Base-by-base conservation (phyloP, 2,329 filamentous ascomycete genomes). In the Fusarium caatingaense region DNA sequence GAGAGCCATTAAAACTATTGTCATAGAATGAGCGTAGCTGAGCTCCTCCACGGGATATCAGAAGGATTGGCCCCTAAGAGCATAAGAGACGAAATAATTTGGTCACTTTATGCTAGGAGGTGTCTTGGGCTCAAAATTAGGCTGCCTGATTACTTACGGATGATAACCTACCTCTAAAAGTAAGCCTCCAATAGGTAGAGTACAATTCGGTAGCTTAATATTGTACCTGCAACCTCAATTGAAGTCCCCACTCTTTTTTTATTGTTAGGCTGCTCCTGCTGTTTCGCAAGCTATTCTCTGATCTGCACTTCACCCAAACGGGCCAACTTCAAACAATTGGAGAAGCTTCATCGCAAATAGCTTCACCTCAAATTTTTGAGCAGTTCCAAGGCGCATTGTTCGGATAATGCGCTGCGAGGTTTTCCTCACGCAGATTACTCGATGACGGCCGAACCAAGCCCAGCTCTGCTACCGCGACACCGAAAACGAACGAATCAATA, bases 361-460 rank as follows among this genome's bases (percentile, higher is more conserved):
- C 60, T 50, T 49, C 54, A 48, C 34, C 30, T 37, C 11, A 50
- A 37, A 3, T 40, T 46, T 32, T 59, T 40, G 55, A 57, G 51
- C 41, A 56, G 28, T 45, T 41, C 46, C 44, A 27, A 45, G 60
- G 71, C 66, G 65, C 69, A 60, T 60, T 72, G 50, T 42, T 49
- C 68, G 68, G 76, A 71, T 34, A 60, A 78, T 77, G 77, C 72
- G 76, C 77, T 74, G 73, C 65, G 73, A 65, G 69, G 49, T 58
- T 16, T 25, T 53, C 44, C 58, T 66, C 21, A 46, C 23, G 16
- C 48, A 40, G 49, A 45, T 67, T 69, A 68, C 68, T 72, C 73
- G 71, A 78, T 78, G 77, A 79, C 73, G 77, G 72, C 72, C 72
- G 59, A 56, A 53, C 34, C 72, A 60, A 64, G 49, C 28, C 56